Base-by-base conservation (phyloP, 108 stramenopile genomes). In the Mayamaea pseudoterrestris region DNA sequence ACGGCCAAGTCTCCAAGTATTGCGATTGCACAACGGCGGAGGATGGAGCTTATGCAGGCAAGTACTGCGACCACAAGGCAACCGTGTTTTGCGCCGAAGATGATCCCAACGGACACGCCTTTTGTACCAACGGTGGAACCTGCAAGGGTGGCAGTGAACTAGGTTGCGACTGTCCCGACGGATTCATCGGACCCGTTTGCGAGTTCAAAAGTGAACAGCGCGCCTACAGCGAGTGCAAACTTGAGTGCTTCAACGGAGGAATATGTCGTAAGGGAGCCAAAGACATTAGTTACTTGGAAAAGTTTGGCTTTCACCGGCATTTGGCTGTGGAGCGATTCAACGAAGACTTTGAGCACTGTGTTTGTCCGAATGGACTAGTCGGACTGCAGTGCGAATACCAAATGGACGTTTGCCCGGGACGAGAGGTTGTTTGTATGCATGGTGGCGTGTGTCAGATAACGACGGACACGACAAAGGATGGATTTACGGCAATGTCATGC, bases 11-110 rank as follows among this genome's bases (percentile, higher is more conserved):
- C 3, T 37, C 44, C 6, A 48, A 61, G 21, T 50, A 66, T 54
- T 75, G 74, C 50, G 74, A 75, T 40, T 75, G 74, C 30, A 75
- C 74, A 5, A 56, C 58, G 13, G 74, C 69, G 4, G 43, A 28
- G 26, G 62, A 60, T 28, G 44, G 30, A 27, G 5, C 28, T 27
- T 54, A 20, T 42, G 53, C 53, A 13, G 53, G 53, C 20, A 8
- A 30, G 24, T 47, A 18, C 27, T 46, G 46, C 20, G 44, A 57
- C 18, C 37, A 18, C 16, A 14, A 28, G 17, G 8, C n/a, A 5
- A 47, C 50, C 34, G 24, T 44, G 30, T 22, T 40, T 50, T 54
- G 53, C 40, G 12, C 24, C 27, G 27, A 52, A 0, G 12, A 41
- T 1, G 65, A 42, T 39, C 39, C 47, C 26, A 16, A 39, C 3